A percentile compares a stretch with the other conserved stretches of the same genome.
Conservation (phyloP, 2,329 filamentous ascomycete genomes). For the Ophiosphaerella korrae region DNA sequence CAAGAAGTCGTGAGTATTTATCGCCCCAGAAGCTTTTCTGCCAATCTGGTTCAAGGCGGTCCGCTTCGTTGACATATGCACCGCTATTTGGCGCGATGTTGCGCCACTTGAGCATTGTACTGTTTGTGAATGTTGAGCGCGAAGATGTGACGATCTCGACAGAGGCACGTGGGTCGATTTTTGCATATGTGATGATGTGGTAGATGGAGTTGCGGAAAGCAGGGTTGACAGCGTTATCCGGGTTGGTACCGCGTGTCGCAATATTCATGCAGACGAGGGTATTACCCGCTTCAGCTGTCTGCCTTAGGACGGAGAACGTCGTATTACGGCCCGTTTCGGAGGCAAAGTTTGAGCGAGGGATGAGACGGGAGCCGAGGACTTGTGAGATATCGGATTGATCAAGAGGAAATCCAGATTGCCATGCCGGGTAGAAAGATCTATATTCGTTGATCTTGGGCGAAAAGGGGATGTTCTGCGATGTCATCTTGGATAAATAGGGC, state of each 20-base stretch:
- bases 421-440: conserved; percentile 32
- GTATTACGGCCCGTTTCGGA: conserved; percentile 27
- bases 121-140: conserved; percentile 22
- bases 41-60: conserved; percentile 19
- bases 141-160: conserved; percentile 13
- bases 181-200: conserved; percentile 23
- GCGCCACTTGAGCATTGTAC: conserved; percentile 32
- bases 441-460: conserved; percentile 38
- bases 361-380: conserved; percentile 25
- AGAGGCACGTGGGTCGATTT: conserved; percentile 6
- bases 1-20: conserved; percentile 13
- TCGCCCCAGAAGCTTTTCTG: conserved; percentile 19
- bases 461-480: conserved; percentile 28
- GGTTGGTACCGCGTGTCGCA: conserved; percentile 21
- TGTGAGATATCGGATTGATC: conserved; percentile 20
- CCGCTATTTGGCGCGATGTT: conserved; percentile 30
- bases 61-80: conserved; percentile 28
- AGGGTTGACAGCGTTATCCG: conserved; percentile 33
- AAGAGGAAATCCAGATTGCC: conserved; percentile 36
- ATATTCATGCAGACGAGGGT: conserved; percentile 25
- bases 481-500: conserved; percentile 17
- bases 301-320: conserved; percentile 31
- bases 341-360: conserved; percentile 34
- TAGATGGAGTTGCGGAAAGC: conserved; percentile 31
- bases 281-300: conserved; percentile 30